Percentiles rank a stretch among this genome's conserved stretches.
These are phyloP conservation scores for Solanum piurae DNA, from an alignment of 257 asterid species.

Conservation along the genomic window DNA sequence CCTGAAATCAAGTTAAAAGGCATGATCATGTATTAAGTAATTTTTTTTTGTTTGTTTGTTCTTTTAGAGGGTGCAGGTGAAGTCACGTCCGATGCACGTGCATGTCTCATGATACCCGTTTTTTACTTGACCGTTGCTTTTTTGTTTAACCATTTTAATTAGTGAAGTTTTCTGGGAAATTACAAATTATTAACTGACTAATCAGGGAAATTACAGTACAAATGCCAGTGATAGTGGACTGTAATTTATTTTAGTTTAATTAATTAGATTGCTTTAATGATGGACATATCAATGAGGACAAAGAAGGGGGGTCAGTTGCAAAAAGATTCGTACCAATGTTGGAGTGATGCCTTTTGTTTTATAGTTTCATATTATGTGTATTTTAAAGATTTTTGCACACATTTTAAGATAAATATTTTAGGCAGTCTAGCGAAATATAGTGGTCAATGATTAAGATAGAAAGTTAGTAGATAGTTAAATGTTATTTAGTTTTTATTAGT, in stretches of 20 bases:
- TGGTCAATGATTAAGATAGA: accelerated
- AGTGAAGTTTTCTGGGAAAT: not conserved
- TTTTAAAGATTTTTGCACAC: not conserved
- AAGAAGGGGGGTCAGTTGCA: not conserved
- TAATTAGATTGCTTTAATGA: not conserved
- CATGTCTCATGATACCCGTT: slow-evolving; percentile 17
- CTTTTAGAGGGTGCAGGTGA: not conserved
- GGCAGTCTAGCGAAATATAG: not conserved
- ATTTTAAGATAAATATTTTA: not conserved
- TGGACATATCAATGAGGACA: not conserved
- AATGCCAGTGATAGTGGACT: not conserved
- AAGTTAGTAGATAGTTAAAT: not conserved
- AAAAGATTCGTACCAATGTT: not conserved
- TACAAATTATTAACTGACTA: not conserved
- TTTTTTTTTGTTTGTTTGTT: not conserved
- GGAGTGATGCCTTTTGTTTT: not conserved
- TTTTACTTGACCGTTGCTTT: slow-evolving; percentile 11
- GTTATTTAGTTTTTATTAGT: not conserved
- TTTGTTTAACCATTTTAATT: not conserved
- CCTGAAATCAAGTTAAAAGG: not conserved
- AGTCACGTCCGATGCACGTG: slow-evolving; percentile 56
- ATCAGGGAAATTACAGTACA: not conserved
- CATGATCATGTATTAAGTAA: not conserved
- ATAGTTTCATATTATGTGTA: not conserved
- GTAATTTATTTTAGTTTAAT: not conserved